phyloP scores from a whole-genome alignment of 2,329 filamentous ascomycete genomes.

The Pestalotiopsis sp. region DNA sequence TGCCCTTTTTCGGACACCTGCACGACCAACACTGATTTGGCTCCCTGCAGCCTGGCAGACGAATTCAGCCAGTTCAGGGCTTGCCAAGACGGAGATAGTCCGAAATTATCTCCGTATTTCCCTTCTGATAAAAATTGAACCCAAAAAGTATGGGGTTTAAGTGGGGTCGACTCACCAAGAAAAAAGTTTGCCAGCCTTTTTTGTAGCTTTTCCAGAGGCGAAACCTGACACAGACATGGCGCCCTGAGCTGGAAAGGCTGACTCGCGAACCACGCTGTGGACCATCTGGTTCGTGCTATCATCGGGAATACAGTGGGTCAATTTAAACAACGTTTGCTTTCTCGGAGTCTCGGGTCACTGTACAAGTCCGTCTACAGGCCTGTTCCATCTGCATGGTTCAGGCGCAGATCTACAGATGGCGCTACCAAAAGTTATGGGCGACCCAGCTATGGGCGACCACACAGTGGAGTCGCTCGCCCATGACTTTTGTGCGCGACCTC shows the following conservation, averaged over 20 bases:
- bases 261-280: not conserved
- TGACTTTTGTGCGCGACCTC: too few species aligned
- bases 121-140: not conserved
- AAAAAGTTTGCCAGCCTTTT: not conserved
- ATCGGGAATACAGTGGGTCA: not conserved
- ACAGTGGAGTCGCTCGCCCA: too few species aligned
- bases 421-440: too few species aligned
- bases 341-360: not conserved
- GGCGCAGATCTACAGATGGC: not conserved
- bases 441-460: too few species aligned
- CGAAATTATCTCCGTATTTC: not conserved
- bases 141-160: not conserved
- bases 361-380: not conserved
- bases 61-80: not conserved
- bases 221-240: not conserved
- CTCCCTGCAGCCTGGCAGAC: not conserved
- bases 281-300: not conserved
- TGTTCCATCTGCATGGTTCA: not conserved
- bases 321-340: not conserved
- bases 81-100: constrained; percentile 5
- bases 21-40: not conserved
- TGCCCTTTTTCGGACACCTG: not conserved
- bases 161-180: not conserved
- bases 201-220: not conserved
- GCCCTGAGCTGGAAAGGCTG: not conserved